phyloP scores from a whole-genome alignment of 129 eudicot species.

The Gnaphalium uliginosum region DNA sequence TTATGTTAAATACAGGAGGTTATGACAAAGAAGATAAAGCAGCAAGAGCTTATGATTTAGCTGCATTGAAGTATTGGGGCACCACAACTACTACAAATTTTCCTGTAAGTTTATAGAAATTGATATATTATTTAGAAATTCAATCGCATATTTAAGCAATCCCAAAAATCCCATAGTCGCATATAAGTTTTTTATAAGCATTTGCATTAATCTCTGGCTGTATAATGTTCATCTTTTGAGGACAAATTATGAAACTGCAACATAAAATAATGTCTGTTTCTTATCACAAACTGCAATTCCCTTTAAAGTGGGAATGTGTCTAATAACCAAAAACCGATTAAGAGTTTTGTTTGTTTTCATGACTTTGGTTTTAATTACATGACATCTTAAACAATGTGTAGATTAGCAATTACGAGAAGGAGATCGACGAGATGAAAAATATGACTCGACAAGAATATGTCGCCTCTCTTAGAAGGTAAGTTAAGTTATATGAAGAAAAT shows the following conservation, averaged over 20 bases:
- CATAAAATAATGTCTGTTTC: conserved; percentile 26
- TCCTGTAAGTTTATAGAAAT: conserved; percentile 47
- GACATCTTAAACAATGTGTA: conserved; percentile 12
- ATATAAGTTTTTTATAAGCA: too few relatives aligned
- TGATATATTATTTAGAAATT: not conserved
- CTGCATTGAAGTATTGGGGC: conserved; percentile 95
- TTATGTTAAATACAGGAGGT: conserved; percentile 58
- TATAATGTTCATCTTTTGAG: not conserved
- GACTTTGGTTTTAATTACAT: not conserved
- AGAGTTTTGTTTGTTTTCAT: not conserved
- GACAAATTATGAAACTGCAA: conserved; percentile 18
- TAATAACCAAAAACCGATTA: not conserved
- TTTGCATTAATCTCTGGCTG: too few relatives aligned
- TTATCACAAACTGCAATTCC: conserved; percentile 21
- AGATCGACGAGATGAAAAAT: conserved; percentile 88
- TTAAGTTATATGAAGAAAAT: not conserved
- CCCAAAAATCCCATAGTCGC: too few relatives aligned
- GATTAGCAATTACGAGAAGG: conserved; percentile 84
- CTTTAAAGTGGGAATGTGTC: conserved; percentile 21
- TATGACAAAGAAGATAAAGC: conserved; percentile 97
- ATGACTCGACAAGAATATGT: conserved; percentile 95
- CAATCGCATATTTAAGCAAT: too few relatives aligned
- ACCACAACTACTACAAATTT: conserved; percentile 89
- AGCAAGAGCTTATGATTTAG: conserved; percentile 92
- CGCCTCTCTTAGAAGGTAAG: conserved; percentile 85